A percentile compares a stretch with the other conserved stretches of the same genome.
Conservation (phyloP, 1,139 yeast genomes). For the Protomyces pachydermus region DNA sequence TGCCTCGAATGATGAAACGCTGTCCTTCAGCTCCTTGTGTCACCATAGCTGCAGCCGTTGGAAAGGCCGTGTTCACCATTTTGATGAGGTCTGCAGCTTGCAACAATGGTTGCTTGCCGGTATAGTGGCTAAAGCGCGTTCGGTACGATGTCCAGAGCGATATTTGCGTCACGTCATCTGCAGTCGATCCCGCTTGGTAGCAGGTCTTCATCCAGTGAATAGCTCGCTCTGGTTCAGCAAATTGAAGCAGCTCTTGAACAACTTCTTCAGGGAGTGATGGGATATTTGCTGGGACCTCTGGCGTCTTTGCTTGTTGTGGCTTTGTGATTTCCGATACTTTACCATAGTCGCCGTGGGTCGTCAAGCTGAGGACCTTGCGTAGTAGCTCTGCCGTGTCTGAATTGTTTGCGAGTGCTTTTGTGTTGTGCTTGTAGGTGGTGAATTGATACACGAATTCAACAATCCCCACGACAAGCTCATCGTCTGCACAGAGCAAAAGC, state of each 20-base stretch:
- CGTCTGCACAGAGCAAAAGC: slow-evolving; percentile 46
- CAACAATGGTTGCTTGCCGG: slow-evolving; percentile 51
- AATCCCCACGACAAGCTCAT: slow-evolving; percentile 59
- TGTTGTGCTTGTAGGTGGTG: slow-evolving; percentile 48
- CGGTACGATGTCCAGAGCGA: slow-evolving; percentile 96
- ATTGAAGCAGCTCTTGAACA: slow-evolving; percentile 54
- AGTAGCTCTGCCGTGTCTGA: slow-evolving; percentile 31
- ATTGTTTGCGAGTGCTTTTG: slow-evolving; percentile 32
- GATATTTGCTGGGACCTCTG: slow-evolving; percentile 50
- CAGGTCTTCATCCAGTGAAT: slow-evolving; percentile 91
- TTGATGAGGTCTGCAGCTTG: slow-evolving; percentile 97
- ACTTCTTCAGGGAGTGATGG: slow-evolving; percentile 62
- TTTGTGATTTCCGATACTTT: background rate
- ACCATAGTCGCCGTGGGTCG: slow-evolving; percentile 49
- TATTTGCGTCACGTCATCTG: slow-evolving; percentile 81
- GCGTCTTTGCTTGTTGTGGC: background rate
- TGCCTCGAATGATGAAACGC: slow-evolving; percentile 86
- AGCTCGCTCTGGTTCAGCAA: slow-evolving; percentile 87
- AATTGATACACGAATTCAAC: slow-evolving; percentile 65
- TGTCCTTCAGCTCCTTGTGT: slow-evolving; percentile 54
- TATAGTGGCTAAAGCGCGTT: slow-evolving; percentile 60
- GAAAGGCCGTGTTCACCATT: slow-evolving; percentile 85
- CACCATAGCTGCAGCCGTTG: slow-evolving; percentile 92
- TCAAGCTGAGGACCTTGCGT: slow-evolving; percentile 51
- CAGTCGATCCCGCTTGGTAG: slow-evolving; percentile 47